Base-by-base conservation (phyloP, 1,139 yeast genomes). In the Suhomyces wounanorum region DNA sequence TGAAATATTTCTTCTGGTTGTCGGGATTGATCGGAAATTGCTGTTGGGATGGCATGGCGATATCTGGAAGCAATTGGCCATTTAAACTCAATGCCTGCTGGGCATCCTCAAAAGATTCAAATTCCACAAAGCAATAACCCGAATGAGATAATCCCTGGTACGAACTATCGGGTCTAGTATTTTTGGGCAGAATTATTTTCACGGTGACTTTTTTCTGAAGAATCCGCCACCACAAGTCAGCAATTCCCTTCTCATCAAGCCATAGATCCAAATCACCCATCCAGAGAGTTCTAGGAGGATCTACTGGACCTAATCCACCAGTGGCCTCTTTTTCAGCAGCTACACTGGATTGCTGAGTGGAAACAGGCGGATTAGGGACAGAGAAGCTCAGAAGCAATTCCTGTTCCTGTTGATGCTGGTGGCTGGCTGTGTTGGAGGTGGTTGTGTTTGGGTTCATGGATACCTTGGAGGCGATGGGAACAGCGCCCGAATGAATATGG, bases 181-280 rank as follows among this genome's bases (percentile, higher is more conserved):
- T 59, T 54, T 73, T 75, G 6, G 84, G 84, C 52, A 73, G 79
- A 59, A 83, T 83, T 54, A 84, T 66, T 57, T 82, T 83, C 40
- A 82, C 83, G 46, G 71, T 59, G 52, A 81, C 75, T 55, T 65
- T 63, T 59, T 78, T 67, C 59, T 70, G 58, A 59, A 79, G 58
- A 14, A 75, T 63, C 48, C 68, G 72, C 76, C 77, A 73, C 92
- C 92, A 86, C 43, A 87, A 75, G 53, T 77, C 78, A 42, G 74
- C 75, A 42, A 87, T 80, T 1, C 79, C 79, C 23, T 68, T 65
- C 62, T 87, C 92, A 58, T 84, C 88, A 69, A 88, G 78, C 78
- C 84, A 80, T 16, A 88, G 89, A 61, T 86, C 92, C 56, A 87
- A 70, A 61, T 86, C 94, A 18, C 94, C 94, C 94, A 87, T 87